Conservation (phyloP, 305 asterid genomes). For the Fraxinus sp. region DNA sequence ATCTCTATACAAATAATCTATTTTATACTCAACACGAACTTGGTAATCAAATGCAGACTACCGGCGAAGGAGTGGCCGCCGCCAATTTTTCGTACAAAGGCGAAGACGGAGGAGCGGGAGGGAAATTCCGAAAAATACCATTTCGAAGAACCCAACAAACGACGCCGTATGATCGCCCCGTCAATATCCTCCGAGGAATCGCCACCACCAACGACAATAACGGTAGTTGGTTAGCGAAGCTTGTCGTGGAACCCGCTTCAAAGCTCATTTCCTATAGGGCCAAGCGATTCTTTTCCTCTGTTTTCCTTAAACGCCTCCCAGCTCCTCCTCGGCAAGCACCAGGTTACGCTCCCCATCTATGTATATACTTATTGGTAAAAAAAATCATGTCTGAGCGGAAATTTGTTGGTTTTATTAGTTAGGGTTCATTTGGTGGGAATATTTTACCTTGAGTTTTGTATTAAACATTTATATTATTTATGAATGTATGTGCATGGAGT, state of each 20-base stretch:
- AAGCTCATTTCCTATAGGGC: slow-evolving; percentile 61
- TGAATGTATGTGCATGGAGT: background rate
- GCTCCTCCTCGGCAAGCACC: slow-evolving; percentile 41
- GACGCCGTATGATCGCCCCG: slow-evolving; percentile 85
- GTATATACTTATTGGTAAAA: background rate
- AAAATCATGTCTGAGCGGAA: background rate
- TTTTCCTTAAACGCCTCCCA: slow-evolving; percentile 53
- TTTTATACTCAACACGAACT: slow-evolving; percentile 16
- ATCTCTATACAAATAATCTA: slow-evolving; percentile 14
- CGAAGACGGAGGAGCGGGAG: slow-evolving; percentile 49
- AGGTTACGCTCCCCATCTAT: slow-evolving; percentile 27
- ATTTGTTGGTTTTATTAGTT: background rate
- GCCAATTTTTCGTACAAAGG: slow-evolving; percentile 38
- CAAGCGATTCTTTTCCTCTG: slow-evolving; percentile 51
- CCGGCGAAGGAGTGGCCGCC: slow-evolving; percentile 52
- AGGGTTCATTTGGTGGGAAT: background rate
- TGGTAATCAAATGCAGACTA: slow-evolving; percentile 49
- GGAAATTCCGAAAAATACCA: slow-evolving; percentile 61
- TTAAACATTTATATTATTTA: background rate
- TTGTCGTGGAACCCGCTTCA: slow-evolving; percentile 72
- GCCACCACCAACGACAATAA: slow-evolving; percentile 17
- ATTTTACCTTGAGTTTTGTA: background rate
- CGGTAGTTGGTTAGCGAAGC: slow-evolving; percentile 64
- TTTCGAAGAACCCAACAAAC: slow-evolving; percentile 36
- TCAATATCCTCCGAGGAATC: slow-evolving; percentile 33